A percentile compares a stretch with the other conserved stretches of the same genome.
These are phyloP conservation scores for Kwoniella sp. DNA, from an alignment of 768 basidiomycete genomes.

Conservation along the genomic window DNA sequence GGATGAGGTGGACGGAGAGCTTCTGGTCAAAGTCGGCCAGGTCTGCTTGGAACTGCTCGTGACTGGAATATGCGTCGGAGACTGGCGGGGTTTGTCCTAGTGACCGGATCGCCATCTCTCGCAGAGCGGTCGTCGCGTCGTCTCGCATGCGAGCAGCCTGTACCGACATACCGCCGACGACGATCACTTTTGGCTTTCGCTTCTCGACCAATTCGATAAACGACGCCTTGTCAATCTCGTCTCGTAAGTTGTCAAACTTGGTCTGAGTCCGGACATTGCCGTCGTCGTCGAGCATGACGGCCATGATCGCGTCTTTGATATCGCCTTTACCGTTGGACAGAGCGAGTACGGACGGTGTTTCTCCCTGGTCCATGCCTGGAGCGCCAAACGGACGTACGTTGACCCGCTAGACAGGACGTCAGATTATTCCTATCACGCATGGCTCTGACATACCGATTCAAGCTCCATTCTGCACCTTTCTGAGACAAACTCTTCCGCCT, in stretches of 20 bases:
- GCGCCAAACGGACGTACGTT: constrained; percentile 72
- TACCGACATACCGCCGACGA: constrained; percentile 80
- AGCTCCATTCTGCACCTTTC: constrained; percentile 64
- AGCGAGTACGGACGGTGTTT: constrained; percentile 71
- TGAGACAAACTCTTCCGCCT: constrained; percentile 80
- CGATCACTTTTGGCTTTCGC: constrained; percentile 80
- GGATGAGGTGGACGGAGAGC: constrained; percentile 25
- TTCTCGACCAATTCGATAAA: constrained; percentile 77
- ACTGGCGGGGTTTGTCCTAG: constrained; percentile 29
- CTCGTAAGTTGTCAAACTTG: constrained; percentile 80
- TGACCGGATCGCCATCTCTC: constrained; percentile 31
- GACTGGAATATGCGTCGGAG: constrained; percentile 22
- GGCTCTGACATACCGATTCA: constrained; percentile 58
- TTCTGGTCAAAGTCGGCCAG: constrained; percentile 24
- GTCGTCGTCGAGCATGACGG: constrained; percentile 79
- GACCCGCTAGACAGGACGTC: constrained; percentile 59
- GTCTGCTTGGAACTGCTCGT: constrained; percentile 34
- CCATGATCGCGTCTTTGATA: constrained; percentile 78
- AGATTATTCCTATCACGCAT: not conserved
- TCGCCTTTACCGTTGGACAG: constrained; percentile 95
- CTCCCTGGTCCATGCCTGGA: constrained; percentile 66
- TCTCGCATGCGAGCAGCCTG: constrained; percentile 56
- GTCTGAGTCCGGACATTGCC: constrained; percentile 87
- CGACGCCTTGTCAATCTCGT: constrained; percentile 63
- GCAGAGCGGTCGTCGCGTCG: constrained; percentile 35